Evolutionary conservation across 768 basidiomycete genomes (phyloP).

Genomic region (Sistotremastrum suecicum): DNA sequence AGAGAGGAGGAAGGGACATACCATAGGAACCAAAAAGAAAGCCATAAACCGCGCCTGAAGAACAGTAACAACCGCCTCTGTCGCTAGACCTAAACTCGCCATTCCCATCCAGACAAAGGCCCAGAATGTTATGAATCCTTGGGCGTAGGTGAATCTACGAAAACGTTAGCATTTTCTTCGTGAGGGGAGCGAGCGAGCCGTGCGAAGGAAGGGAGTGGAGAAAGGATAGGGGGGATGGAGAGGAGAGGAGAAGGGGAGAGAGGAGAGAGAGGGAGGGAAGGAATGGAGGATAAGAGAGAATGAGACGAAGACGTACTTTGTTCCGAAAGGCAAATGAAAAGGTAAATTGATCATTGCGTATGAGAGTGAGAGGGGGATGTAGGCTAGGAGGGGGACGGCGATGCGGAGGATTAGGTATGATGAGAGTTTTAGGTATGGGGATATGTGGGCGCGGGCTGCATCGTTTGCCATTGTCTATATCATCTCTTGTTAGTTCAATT

Average conservation of each 20-base stretch:
- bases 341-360: slow-evolving; percentile 30
- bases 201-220: no score
- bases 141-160: neutral
- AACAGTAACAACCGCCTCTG: slow-evolving; percentile 20
- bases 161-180: no score
- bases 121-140: slow-evolving; percentile 18
- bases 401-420: slow-evolving; percentile 23
- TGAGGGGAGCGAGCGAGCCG: no score
- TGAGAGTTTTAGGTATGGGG: slow-evolving; percentile 21
- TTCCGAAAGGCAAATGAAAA: slow-evolving; percentile 27
- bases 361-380: slow-evolving; percentile 24
- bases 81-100: slow-evolving; percentile 19
- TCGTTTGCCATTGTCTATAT: slow-evolving; percentile 18
- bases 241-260: no score
- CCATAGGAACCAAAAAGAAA: slow-evolving; percentile 20
- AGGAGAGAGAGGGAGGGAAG: no score
- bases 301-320: slow-evolving; percentile 15
- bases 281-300: slow-evolving; percentile 2
- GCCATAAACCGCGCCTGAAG: slow-evolving; percentile 19
- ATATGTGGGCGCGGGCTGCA: slow-evolving; percentile 17
- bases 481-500: slow-evolving; percentile 1
- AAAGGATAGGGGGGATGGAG: no score
- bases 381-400: slow-evolving; percentile 19
- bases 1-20: slow-evolving; percentile 5
- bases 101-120: slow-evolving; percentile 19